Evolutionary conservation across 495 filamentous ascomycete genomes (phyloP), one percentile per base, ranked within the genome.

Genomic region (Daldinia decipiens): DNA sequence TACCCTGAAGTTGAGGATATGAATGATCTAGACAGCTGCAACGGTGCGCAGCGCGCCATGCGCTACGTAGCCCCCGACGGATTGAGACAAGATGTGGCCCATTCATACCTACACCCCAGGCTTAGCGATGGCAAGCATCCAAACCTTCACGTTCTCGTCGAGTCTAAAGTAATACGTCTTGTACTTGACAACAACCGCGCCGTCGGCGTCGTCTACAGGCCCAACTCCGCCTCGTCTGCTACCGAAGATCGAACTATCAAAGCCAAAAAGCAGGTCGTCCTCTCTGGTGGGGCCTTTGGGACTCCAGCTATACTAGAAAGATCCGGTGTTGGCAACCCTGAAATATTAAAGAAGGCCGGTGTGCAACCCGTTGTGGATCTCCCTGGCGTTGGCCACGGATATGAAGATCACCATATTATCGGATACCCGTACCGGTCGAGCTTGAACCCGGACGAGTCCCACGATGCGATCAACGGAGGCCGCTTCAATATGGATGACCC

Each of bases 271-370:
- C 82, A 88, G 40, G 82, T 88, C 0, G 83, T 89, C 53, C 62
- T 88, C 3, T 83, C 84, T 15, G 79, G 81, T 11, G 87, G 87
- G 3, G 58, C 82, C n/a, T 72, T 84, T 12, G 77, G 81, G 5
- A 82, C 87, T 1, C 84, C 87, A 15, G 73, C 78, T 9, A 64
- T 89, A 6, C 77, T 88, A 5, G 86, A 88, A 71, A 78, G 85
- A 1, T 89, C 87, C 3, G 86, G 87, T 3, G 71, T 88, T 51
- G 87, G 86, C 32, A 63, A 72, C n/a, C 68, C 72, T 1, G 63
- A 76, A 36, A 57, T 79, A 15, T 73, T 80, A 12, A 21, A 76
- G 40, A 62, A 55, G n/a, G 72, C 72, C 21, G 61, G 71, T 21
- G 52, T 73, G 68, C 29, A 57, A 3, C 19, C 66, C 19, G 60